A percentile compares a stretch with the other conserved stretches of the same genome.
Evolutionary conservation across 2,329 filamentous ascomycete species (phyloP).

Genomic region (Fusarium cyanostomum): DNA sequence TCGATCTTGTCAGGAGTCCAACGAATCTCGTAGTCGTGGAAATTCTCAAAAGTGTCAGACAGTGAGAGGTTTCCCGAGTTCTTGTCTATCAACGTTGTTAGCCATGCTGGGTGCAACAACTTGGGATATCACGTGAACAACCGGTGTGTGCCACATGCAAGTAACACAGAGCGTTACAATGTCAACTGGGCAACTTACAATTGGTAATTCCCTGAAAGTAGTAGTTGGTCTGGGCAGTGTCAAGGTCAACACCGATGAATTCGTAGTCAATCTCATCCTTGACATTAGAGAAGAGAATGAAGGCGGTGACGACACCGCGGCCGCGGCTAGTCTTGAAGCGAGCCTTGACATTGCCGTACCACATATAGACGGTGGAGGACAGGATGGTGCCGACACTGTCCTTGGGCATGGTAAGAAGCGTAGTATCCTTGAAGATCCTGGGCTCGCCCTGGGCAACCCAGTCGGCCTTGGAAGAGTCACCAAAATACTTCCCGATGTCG

Average conservation of each 20-base stretch:
- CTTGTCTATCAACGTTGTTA: conserved; percentile 63
- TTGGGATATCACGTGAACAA: conserved; percentile 18
- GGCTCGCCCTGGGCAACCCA: conserved; percentile 90
- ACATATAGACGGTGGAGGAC: conserved; percentile 86
- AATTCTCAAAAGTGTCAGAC: conserved; percentile 77
- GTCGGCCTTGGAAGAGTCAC: conserved; percentile 80
- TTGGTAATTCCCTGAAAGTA: conserved; percentile 94
- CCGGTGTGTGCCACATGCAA: conserved; percentile 1
- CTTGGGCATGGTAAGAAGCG: conserved; percentile 89
- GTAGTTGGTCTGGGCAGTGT: conserved; percentile 89
- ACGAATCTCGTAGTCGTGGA: conserved; percentile 90
- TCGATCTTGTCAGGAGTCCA: conserved; percentile 89
- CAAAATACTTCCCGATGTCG: conserved; percentile 83
- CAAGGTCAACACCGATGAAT: conserved; percentile 83
- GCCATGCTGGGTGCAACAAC: background rate
- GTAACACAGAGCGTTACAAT: background rate
- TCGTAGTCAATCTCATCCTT: conserved; percentile 99
- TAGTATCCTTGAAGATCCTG: conserved; percentile 70
- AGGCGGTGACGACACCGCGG: conserved; percentile 92
- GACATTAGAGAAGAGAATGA: conserved; percentile 93
- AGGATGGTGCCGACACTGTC: conserved; percentile 88
- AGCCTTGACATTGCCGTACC: conserved; percentile 94
- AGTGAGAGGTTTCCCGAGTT: conserved; percentile 77
- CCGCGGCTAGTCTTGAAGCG: conserved; percentile 86
- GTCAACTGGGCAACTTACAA: conserved; percentile 66